A percentile compares a stretch with the other conserved stretches of the same genome.
Conservation (phyloP, 1,284 basidiomycete species). For the Meira nashicola region DNA sequence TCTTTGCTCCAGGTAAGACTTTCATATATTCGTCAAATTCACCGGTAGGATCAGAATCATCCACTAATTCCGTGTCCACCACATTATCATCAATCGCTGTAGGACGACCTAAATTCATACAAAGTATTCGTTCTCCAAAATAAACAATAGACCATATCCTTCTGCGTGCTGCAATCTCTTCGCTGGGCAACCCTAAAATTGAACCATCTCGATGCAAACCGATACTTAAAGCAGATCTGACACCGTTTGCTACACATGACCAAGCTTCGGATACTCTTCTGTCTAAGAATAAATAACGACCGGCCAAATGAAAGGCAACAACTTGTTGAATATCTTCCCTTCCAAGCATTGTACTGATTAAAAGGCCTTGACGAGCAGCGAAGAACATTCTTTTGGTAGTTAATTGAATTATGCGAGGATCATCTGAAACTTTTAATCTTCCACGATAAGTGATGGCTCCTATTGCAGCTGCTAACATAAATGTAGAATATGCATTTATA, state of each 20-base stretch:
- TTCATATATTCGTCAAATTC: slow-evolving; percentile 8
- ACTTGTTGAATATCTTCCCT: neutral
- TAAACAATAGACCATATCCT: slow-evolving; percentile 42
- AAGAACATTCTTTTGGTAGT: neutral
- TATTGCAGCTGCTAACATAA: slow-evolving; percentile 31
- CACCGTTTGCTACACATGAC: slow-evolving; percentile 26
- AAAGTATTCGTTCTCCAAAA: slow-evolving; percentile 29
- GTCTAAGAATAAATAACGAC: slow-evolving; percentile 40
- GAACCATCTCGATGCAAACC: slow-evolving; percentile 47
- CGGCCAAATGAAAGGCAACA: slow-evolving; percentile 28
- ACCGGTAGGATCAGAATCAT: slow-evolving; percentile 6
- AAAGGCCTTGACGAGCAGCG: neutral
- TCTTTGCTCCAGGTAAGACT: slow-evolving; percentile 25
- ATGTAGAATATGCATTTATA: slow-evolving; percentile 39
- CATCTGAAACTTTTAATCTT: neutral
- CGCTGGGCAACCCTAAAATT: slow-evolving; percentile 29
- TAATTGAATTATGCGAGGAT: neutral
- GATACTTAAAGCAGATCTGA: slow-evolving; percentile 35
- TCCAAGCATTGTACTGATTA: neutral
- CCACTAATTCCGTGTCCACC: slow-evolving; percentile 21
- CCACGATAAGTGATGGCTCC: slow-evolving; percentile 18
- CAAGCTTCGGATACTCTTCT: slow-evolving; percentile 37
- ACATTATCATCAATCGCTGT: slow-evolving; percentile 39
- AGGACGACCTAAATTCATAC: slow-evolving; percentile 38
- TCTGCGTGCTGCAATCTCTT: slow-evolving; percentile 35